Conservation (phyloP, 306 rosid species). For the Lathyrus aphaca region DNA sequence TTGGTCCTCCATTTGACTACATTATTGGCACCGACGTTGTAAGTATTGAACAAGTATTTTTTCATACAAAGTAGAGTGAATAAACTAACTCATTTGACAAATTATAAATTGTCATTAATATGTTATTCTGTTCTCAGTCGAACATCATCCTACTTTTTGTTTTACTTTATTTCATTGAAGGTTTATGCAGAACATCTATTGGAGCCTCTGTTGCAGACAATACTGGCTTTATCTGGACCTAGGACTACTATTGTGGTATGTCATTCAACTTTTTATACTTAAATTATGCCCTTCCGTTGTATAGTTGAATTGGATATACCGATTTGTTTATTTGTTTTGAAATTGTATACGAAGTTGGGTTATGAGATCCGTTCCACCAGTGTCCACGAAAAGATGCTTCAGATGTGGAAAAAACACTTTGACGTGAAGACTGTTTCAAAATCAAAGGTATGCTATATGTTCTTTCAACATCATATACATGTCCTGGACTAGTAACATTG, state of each 20-base stretch:
- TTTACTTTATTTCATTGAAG: constrained; percentile 40
- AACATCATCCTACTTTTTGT: constrained; percentile 11
- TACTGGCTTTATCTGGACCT: constrained; percentile 83
- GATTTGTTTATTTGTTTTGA: constrained; percentile 20
- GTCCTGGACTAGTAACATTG: constrained; percentile 2
- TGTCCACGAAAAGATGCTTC: constrained; percentile 93
- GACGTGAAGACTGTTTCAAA: constrained; percentile 75
- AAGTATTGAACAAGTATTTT: constrained; percentile 45
- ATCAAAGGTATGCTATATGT: constrained; percentile 64
- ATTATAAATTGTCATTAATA: constrained; percentile 6
- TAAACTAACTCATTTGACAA: not conserved
- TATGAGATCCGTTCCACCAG: constrained; percentile 81
- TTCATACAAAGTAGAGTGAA: constrained; percentile 27
- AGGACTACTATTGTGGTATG: constrained; percentile 79
- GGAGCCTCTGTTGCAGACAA: constrained; percentile 82
- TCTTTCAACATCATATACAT: constrained; percentile 7
- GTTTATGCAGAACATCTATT: constrained; percentile 87
- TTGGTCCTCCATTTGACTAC: constrained; percentile 86
- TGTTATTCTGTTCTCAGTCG: not conserved
- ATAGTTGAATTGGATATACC: constrained; percentile 19
- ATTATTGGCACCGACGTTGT: constrained; percentile 94
- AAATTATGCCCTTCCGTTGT: constrained; percentile 7
- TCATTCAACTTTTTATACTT: not conserved
- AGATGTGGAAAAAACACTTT: constrained; percentile 80
- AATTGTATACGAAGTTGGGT: constrained; percentile 67